A percentile compares a stretch with the other conserved stretches of the same genome.
These are phyloP conservation scores for Lophiostoma macrostomum DNA, from an alignment of 495 filamentous ascomycete species.

Conservation along the genomic window DNA sequence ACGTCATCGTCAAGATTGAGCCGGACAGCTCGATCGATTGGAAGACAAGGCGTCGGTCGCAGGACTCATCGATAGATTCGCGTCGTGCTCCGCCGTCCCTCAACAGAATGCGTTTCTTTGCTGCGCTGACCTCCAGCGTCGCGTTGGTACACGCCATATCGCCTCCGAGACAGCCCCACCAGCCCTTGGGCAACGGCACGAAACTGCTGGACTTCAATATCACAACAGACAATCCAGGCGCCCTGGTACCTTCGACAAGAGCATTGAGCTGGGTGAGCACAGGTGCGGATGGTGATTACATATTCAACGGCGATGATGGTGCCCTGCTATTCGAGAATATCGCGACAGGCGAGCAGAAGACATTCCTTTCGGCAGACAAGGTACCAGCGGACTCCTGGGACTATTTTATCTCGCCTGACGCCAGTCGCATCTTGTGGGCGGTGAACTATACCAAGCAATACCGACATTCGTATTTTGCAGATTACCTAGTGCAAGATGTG, in stretches of 20 bases:
- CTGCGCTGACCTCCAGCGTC: slow-evolving; percentile 3
- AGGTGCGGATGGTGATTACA: slow-evolving; percentile 48
- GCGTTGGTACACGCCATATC: slow-evolving; percentile 18
- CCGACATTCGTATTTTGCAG: slow-evolving; percentile 56
- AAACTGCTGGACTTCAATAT: slow-evolving; percentile 25
- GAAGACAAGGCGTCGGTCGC: no score
- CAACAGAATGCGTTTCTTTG: slow-evolving; percentile 14
- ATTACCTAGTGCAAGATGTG: slow-evolving; percentile 54
- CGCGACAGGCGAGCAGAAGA: slow-evolving; percentile 45
- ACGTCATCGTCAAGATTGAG: no score
- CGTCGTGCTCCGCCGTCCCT: no score
- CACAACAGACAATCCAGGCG: slow-evolving; percentile 22
- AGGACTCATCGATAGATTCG: no score
- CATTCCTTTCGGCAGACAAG: slow-evolving; percentile 43
- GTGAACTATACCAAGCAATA: slow-evolving; percentile 55
- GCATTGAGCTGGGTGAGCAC: slow-evolving; percentile 48
- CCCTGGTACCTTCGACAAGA: slow-evolving; percentile 11
- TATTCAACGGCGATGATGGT: slow-evolving; percentile 44
- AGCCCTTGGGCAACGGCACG: slow-evolving; percentile 28
- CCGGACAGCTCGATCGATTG: no score
- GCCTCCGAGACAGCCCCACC: slow-evolving; percentile 25
- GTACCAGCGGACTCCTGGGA: slow-evolving; percentile 38
- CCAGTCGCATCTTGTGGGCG: slow-evolving; percentile 46
- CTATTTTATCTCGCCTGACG: slow-evolving; percentile 45
- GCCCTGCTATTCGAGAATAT: slow-evolving; percentile 52